phyloP scores from a whole-genome alignment of 2,329 filamentous ascomycete species.

The Sporothrix mexicana region DNA sequence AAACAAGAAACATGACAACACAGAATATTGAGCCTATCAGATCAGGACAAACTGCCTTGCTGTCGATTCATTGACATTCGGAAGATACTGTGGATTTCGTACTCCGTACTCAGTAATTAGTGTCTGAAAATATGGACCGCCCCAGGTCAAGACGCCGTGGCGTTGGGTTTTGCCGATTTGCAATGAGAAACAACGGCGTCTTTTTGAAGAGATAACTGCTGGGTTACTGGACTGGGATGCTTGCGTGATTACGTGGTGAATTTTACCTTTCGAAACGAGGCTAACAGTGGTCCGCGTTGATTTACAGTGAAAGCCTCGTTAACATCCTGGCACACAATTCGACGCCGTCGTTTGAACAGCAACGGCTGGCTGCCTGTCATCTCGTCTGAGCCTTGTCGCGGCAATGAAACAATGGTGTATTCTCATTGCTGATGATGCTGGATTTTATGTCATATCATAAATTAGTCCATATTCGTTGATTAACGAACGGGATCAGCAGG shows the following conservation, averaged over 20 bases:
- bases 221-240: not conserved
- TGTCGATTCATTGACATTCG: not conserved
- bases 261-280: not conserved
- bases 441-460: no score
- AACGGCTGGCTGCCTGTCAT: not conserved
- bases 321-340: no score
- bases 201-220: not conserved
- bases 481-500: constrained; percentile 3
- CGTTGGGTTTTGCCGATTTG: not conserved
- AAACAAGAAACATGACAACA: not conserved
- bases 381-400: not conserved
- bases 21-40: not conserved
- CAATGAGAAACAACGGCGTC: not conserved
- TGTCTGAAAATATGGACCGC: constrained; percentile 7
- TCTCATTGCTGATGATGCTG: no score
- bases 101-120: no score
- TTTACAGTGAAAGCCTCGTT: not conserved
- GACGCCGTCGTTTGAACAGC: constrained; percentile 6
- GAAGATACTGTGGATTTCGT: not conserved
- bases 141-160: constrained; percentile 14
- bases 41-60: not conserved
- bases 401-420: not conserved
- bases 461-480: no score
- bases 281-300: not conserved
- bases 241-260: constrained; percentile 1